Evolutionary conservation across 1,139 yeast species (phyloP).

Genomic region (Kodamaea derodonti): DNA sequence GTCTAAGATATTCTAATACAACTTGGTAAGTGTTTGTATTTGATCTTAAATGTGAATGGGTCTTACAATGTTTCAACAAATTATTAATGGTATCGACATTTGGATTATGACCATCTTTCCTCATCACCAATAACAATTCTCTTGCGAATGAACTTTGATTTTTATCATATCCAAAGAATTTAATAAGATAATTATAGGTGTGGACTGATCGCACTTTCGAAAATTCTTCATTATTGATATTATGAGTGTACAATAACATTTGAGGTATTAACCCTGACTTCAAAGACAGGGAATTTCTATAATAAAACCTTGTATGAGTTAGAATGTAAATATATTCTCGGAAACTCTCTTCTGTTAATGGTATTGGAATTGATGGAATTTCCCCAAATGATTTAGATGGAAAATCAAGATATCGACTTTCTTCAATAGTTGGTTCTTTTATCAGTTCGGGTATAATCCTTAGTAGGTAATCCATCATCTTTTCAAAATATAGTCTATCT

Average conservation of each 20-base stretch:
- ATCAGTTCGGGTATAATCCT: constrained; percentile 33
- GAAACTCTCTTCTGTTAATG: constrained; percentile 28
- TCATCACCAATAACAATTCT: constrained; percentile 39
- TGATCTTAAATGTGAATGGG: constrained; percentile 34
- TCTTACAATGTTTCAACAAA: constrained; percentile 28
- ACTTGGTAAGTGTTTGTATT: constrained; percentile 30
- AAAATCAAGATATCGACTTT: constrained; percentile 3
- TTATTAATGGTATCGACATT: constrained; percentile 40
- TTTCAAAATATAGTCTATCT: constrained; percentile 26
- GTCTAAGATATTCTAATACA: constrained; percentile 28
- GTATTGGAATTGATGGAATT: constrained; percentile 32
- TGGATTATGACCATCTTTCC: constrained; percentile 39
- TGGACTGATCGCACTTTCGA: constrained; percentile 30
- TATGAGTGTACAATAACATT: constrained; percentile 39
- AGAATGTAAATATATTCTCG: constrained; percentile 34
- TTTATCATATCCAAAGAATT: constrained; percentile 40
- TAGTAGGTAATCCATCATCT: constrained; percentile 31
- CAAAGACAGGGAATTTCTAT: constrained; percentile 34
- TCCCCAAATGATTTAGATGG: constrained; percentile 21
- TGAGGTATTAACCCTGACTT: constrained; percentile 37
- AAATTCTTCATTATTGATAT: constrained; percentile 27
- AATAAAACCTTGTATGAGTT: constrained; percentile 33
- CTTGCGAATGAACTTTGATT: constrained; percentile 43
- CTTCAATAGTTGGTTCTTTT: constrained; percentile 10
- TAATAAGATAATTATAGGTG: constrained; percentile 40